A percentile compares a stretch with the other conserved stretches of the same genome.
Evolutionary conservation across 352 stramenopile genomes (phyloP).

Genomic region (Phytophthora boehmeriae): DNA sequence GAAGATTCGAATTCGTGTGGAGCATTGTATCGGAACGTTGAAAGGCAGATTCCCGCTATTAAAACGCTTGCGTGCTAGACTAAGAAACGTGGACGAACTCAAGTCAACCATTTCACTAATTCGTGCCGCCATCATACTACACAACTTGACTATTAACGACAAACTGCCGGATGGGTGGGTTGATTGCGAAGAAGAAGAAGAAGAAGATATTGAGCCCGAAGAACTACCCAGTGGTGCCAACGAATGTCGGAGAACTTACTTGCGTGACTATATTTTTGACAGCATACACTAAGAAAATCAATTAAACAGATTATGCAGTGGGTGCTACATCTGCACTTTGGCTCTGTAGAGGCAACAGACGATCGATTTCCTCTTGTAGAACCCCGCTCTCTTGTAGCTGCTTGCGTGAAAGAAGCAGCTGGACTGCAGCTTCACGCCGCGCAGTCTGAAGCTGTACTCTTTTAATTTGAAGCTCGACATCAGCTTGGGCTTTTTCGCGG

Average conservation of each 20-base stretch:
- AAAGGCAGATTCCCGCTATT: neutral
- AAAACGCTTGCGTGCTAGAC: neutral
- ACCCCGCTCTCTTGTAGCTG: neutral
- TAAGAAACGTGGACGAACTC: neutral
- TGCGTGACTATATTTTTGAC: neutral
- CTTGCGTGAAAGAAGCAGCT: slow-evolving; percentile 4
- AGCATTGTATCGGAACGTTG: neutral
- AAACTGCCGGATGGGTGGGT: neutral
- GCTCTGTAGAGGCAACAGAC: neutral
- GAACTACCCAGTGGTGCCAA: neutral
- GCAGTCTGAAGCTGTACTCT: neutral
- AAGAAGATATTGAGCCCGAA: neutral
- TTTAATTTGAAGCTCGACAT: neutral
- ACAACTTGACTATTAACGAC: neutral
- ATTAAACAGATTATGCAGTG: too few relatives aligned
- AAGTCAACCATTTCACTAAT: neutral
- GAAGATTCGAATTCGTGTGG: neutral
- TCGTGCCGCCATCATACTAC: neutral
- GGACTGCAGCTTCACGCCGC: neutral
- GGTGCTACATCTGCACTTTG: too few relatives aligned
- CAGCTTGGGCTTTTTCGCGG: neutral
- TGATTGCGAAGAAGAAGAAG: neutral
- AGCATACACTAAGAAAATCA: neutral
- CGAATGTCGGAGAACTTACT: neutral
- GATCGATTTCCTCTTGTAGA: neutral